Conservation (phyloP, 1,284 basidiomycete genomes). For the Ganoderma multipileum region DNA sequence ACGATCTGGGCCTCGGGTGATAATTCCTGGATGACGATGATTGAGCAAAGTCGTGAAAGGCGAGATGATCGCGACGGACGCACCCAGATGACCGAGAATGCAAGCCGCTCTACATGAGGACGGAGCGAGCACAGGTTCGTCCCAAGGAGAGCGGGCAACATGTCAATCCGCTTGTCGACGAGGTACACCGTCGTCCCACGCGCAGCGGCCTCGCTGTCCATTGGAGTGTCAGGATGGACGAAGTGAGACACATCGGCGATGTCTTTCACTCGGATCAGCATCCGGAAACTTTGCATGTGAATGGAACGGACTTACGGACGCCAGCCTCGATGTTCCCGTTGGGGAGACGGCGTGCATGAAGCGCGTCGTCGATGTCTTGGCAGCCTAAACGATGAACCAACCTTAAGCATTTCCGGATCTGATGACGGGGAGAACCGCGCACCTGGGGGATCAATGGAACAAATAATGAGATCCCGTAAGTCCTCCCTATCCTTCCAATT, state of each 20-base stretch:
- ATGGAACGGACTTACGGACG: constrained; percentile 78
- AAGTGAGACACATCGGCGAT: constrained; percentile 99
- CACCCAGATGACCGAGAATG: constrained; percentile 98
- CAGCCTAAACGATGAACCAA: constrained; percentile 63
- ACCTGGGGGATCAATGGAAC: constrained; percentile 98
- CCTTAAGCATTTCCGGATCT: constrained; percentile 5
- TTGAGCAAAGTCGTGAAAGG: constrained; percentile 10
- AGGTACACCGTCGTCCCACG: constrained; percentile 98
- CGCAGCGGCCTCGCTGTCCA: constrained; percentile 96
- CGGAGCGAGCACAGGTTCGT: constrained; percentile 97
- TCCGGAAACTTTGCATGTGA: not conserved
- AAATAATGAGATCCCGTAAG: constrained; percentile 86
- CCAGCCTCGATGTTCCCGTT: constrained; percentile 98
- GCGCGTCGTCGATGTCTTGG: constrained; percentile 98
- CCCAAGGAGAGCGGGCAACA: constrained; percentile 94
- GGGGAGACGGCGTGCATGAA: constrained; percentile 90
- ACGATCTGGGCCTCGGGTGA: constrained; percentile 89
- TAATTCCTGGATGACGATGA: constrained; percentile 70
- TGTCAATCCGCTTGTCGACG: constrained; percentile 98
- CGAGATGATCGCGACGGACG: constrained; percentile 37
- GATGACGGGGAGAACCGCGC: constrained; percentile 32
- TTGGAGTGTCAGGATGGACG: constrained; percentile 91
- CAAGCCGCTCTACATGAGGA: constrained; percentile 93
- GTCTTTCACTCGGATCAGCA: constrained; percentile 56
- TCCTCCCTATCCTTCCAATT: constrained; percentile 92